Evolutionary conservation across 768 basidiomycete genomes (phyloP), one percentile per base, ranked within the genome.

Genomic region (Chalciporus piperatus): DNA sequence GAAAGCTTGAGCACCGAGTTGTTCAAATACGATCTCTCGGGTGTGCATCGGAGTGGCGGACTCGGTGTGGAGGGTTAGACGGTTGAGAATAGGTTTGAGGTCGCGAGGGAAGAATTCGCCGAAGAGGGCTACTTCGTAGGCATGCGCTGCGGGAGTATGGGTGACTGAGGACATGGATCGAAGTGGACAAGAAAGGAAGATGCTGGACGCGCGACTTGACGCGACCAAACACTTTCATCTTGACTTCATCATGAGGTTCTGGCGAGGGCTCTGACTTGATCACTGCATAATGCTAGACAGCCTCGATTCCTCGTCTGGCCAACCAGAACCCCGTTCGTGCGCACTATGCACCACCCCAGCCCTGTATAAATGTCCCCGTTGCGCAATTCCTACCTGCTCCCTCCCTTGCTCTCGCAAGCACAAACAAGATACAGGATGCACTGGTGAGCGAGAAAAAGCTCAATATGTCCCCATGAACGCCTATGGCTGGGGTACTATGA

Each of bases 401-500:
- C 67, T 83, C 4, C 63, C 74, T 1, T 93, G 91, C 62, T 84
- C 88, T 8, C 70, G 68, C 7, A 59, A 70, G n/a, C 91, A 93
- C 74, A 93, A 92, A 66, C 57, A 72, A 11, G 54, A 66, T 14
- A 76, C 74, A 14, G 76, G 76, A 13, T 93, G 91, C 63, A 78
- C 80, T 0, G 92, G 91, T 11, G 73, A 81, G 53, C 84, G 91
- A 48, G 77, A 93, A 71, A 85, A 84, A 61, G 82, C 74, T 0
- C 78, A 77, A 3, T 91, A 84, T 64, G 82, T 93, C 14, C 81
- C 87, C 12, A 86, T 94, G 83, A 92, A 90, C 59, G 64, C 82
- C 59, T 96, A 92, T 62, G 80, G 82, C 5, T 92, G 89, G 81
- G 90, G 91, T 9, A 78, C 80, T 23, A 86, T 96, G 84, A 88